phyloP scores from a whole-genome alignment of 139 green algal species.

The Astrephomene gubernaculifera region DNA sequence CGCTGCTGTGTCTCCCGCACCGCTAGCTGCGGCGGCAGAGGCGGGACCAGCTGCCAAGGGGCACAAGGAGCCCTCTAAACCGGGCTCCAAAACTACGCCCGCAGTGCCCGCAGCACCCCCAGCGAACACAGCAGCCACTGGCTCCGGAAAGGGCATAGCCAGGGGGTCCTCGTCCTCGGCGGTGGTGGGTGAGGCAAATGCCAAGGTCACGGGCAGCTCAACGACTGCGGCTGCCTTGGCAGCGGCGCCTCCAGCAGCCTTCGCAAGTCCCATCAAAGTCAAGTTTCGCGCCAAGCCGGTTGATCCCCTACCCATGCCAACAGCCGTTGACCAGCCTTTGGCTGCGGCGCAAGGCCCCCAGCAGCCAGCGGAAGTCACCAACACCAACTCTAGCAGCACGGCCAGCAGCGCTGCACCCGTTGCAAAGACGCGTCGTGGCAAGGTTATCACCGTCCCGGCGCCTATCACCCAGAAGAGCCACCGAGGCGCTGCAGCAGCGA shows the following conservation, averaged over 20 bases:
- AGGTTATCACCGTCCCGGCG: conserved; percentile 18
- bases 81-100: no score
- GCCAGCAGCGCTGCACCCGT: no score
- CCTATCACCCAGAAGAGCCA: background rate
- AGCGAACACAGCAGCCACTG: background rate
- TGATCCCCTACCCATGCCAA: background rate
- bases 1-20: no score
- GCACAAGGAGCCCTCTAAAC: no score
- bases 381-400: background rate
- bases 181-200: background rate
- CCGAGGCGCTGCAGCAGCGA: background rate
- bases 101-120: background rate
- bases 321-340: no score
- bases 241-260: background rate
- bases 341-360: no score
- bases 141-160: background rate
- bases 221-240: background rate
- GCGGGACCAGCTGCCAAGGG: no score
- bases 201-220: background rate
- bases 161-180: background rate
- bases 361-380: no score
- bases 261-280: conserved; percentile 34
- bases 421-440: conserved; percentile 26
- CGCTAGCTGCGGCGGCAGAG: no score
- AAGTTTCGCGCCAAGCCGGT: conserved; percentile 39